Evolutionary conservation across 1,139 yeast species (phyloP), one percentile per base, ranked within the genome.

Genomic region (Nakaseomyces sp.): DNA sequence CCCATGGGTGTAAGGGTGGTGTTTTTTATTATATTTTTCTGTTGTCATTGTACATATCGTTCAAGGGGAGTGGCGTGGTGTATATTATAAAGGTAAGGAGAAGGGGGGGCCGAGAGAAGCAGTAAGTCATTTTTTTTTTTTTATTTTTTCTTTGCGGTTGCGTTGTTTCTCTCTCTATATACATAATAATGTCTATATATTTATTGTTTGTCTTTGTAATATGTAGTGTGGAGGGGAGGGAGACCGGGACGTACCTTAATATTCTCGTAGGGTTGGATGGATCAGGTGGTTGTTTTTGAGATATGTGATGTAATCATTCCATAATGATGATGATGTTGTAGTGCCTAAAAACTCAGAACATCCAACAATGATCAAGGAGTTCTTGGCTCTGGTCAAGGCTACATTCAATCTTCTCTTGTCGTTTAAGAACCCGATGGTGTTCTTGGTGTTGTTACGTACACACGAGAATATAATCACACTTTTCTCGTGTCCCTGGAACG

Each of bases 401-500:
- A 78, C 84, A 52, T 78, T 77, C 52, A 77, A 59, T 61, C 82
- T 68, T 61, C 83, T 65, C 44, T 70, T 71, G 52, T 78, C 83
- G 43, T 65, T 67, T 45, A 78, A 71, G 57, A 78, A 78, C 28
- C 84, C 84, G 52, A 78, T 73, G 45, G 70, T 74, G 42, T 67
- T 65, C 41, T 67, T 67, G 3, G 56, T 52, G 54, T 78, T 77
- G 17, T 78, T 75, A 53, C 84, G 63, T 7, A 78, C 84, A 60
- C 82, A 76, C 0, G 81, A 76, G 63, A 77, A 76, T 15, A 78
- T 64, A 45, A 78, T 68, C 50, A 77, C 75, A 47, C 74, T 70
- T 58, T 76, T 77, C 52, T 78, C 84, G 55, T 81, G 72, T 26
- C 84, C 83, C 58, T 78, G 84, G 67, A 77, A 78, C 0, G 83